phyloP scores from a whole-genome alignment of 805 yeast genomes.

The Saturnispora besseyi region DNA sequence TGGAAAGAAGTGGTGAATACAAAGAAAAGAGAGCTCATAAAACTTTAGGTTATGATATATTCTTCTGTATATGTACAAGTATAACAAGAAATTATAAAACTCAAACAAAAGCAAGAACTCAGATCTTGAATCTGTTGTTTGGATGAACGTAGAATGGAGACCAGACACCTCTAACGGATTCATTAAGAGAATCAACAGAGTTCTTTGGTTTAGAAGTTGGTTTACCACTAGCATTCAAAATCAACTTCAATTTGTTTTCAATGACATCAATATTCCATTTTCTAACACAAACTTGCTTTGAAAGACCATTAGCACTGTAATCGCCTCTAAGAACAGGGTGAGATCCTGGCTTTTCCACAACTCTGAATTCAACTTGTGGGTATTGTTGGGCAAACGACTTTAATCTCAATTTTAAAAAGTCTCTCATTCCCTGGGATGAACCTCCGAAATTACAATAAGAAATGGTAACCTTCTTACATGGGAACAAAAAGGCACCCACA shows the following conservation, averaged over 20 bases:
- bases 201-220: conserved; percentile 53
- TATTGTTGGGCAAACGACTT: conserved; percentile 48
- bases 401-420: conserved; percentile 48
- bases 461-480: conserved; percentile 66
- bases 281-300: conserved; percentile 54
- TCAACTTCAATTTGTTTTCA: conserved; percentile 51
- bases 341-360: conserved; percentile 56
- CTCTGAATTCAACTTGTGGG: conserved; percentile 63
- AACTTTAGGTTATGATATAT: conserved; percentile 1
- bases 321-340: conserved; percentile 70
- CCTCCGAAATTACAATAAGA: conserved; percentile 96
- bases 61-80: neutral
- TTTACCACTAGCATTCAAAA: conserved; percentile 63
- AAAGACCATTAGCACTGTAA: conserved; percentile 32
- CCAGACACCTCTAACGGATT: conserved; percentile 93
- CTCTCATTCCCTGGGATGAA: conserved; percentile 73
- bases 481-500: conserved; percentile 60
- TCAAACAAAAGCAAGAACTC: conserved; percentile 8
- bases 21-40: neutral
- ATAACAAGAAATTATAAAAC: neutral
- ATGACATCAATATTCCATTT: conserved; percentile 59
- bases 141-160: conserved; percentile 81
- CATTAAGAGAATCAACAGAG: conserved; percentile 73
- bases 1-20: neutral
- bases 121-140: conserved; percentile 38